A percentile compares a stretch with the other conserved stretches of the same genome.
Conservation (phyloP, 768 basidiomycete genomes). For the Termitomyces titanicus region DNA sequence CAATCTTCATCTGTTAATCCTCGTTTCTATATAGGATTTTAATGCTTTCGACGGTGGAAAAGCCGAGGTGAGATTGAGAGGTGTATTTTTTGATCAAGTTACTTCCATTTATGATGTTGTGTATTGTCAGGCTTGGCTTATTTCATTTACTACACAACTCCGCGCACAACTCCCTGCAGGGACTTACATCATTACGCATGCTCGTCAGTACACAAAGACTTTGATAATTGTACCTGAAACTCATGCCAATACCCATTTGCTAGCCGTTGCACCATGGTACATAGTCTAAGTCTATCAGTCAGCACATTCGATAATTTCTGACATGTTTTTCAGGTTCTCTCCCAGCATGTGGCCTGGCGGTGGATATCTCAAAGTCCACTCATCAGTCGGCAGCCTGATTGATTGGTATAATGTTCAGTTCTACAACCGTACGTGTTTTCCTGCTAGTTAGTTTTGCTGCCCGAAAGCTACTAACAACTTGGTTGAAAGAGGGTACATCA, state of each 20-base stretch:
- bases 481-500: slow-evolving; percentile 45
- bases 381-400: slow-evolving; percentile 50
- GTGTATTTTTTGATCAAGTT: too few species aligned
- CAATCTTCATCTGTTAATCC: not conserved
- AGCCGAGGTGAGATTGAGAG: slow-evolving; percentile 39
- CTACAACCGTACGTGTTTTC: slow-evolving; percentile 37
- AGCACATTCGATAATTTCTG: not conserved
- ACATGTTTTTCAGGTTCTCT: slow-evolving; percentile 33
- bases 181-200: slow-evolving; percentile 51
- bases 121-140: slow-evolving; percentile 46
- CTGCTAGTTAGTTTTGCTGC: not conserved
- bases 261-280: slow-evolving; percentile 50
- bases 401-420: slow-evolving; percentile 64
- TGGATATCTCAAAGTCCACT: slow-evolving; percentile 54
- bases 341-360: slow-evolving; percentile 40
- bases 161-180: slow-evolving; percentile 45
- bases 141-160: slow-evolving; percentile 49
- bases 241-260: not conserved
- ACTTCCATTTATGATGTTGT: not conserved
- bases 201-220: slow-evolving; percentile 35
- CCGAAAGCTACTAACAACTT: slow-evolving; percentile 3
- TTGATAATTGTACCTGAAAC: not conserved
- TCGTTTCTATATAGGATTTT: slow-evolving; percentile 46
- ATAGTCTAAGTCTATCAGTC: not conserved
- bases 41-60: slow-evolving; percentile 49